Evolutionary conservation across 129 eudicot genomes (phyloP).

Genomic region (Artemisia argyi): DNA sequence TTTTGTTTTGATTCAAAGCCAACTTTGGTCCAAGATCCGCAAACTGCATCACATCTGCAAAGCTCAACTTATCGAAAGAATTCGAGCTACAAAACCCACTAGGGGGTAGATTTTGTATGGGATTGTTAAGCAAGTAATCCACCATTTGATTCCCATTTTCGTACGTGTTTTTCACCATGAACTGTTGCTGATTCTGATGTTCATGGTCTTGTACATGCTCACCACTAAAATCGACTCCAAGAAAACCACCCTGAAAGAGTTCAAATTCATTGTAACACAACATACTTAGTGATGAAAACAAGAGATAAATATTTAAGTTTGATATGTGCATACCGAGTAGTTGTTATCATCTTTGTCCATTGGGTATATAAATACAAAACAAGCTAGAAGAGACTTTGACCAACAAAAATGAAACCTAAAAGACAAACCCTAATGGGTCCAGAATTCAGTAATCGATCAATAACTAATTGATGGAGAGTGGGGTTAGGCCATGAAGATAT

Average conservation of each 20-base stretch:
- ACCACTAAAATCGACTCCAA: conserved; percentile 48
- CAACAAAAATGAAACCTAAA: conserved; percentile 27
- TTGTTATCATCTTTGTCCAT: conserved; percentile 85
- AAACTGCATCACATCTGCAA: conserved; percentile 97
- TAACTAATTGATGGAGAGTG: conserved; percentile 21
- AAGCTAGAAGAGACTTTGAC: conserved; percentile 34
- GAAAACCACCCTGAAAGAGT: conserved; percentile 50
- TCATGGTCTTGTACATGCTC: conserved; percentile 35
- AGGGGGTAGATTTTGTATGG: conserved; percentile 31
- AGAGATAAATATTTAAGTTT: neutral
- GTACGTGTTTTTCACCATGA: conserved; percentile 43
- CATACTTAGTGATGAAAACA: conserved; percentile 30
- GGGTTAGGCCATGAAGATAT: conserved; percentile 33
- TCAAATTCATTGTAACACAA: conserved; percentile 38
- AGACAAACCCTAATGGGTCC: conserved; percentile 48
- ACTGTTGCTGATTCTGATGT: conserved; percentile 37
- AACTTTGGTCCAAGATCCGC: conserved; percentile 85
- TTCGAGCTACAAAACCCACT: conserved; percentile 40
- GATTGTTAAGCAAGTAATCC: conserved; percentile 61
- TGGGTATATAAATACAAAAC: conserved; percentile 24
- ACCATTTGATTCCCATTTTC: conserved; percentile 51
- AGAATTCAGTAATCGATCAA: conserved; percentile 40
- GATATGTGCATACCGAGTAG: conserved; percentile 53
- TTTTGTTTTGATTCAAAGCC: conserved; percentile 60
- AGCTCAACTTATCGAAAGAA: conserved; percentile 67